Evolutionary conservation across 208 protist species (phyloP).

Genomic region (Leishmania guyanensis): DNA sequence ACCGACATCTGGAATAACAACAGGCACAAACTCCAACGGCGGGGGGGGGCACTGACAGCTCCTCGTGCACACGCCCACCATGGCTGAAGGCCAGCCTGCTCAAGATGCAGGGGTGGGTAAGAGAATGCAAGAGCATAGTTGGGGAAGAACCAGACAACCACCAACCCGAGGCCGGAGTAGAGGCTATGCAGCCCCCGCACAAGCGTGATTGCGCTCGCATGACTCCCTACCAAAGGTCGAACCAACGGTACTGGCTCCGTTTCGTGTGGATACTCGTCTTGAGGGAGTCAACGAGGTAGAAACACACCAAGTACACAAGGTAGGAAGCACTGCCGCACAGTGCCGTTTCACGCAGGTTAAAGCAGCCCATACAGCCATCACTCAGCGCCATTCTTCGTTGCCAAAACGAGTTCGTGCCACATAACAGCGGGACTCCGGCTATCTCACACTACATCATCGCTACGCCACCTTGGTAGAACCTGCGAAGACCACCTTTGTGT

Average conservation of each 20-base stretch:
- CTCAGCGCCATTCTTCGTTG: slow-evolving; percentile 38
- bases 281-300: slow-evolving; percentile 80
- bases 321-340: slow-evolving; percentile 64
- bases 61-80: not conserved
- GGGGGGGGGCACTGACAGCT: not conserved
- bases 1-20: not conserved
- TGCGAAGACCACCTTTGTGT: slow-evolving; percentile 31
- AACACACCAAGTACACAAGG: slow-evolving; percentile 58
- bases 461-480: slow-evolving; percentile 62
- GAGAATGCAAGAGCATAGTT: slow-evolving; percentile 44
- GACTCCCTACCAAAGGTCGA: slow-evolving; percentile 25
- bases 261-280: slow-evolving; percentile 88
- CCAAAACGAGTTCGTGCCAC: slow-evolving; percentile 65
- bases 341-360: slow-evolving; percentile 43
- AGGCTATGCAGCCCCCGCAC: slow-evolving; percentile 52
- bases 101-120: not conserved
- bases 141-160: slow-evolving; percentile 68
- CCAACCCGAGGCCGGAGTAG: slow-evolving; percentile 72
- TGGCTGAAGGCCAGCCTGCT: not conserved
- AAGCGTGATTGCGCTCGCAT: slow-evolving; percentile 43
- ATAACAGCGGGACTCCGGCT: slow-evolving; percentile 75
- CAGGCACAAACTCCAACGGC: not conserved
- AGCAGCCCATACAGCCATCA: slow-evolving; percentile 21
- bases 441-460: slow-evolving; percentile 75
- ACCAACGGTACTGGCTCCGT: slow-evolving; percentile 18